Evolutionary conservation across 805 yeast species (phyloP), one percentile per base, ranked within the genome.

Genomic region (Cyberlindnera euphorbiae): DNA sequence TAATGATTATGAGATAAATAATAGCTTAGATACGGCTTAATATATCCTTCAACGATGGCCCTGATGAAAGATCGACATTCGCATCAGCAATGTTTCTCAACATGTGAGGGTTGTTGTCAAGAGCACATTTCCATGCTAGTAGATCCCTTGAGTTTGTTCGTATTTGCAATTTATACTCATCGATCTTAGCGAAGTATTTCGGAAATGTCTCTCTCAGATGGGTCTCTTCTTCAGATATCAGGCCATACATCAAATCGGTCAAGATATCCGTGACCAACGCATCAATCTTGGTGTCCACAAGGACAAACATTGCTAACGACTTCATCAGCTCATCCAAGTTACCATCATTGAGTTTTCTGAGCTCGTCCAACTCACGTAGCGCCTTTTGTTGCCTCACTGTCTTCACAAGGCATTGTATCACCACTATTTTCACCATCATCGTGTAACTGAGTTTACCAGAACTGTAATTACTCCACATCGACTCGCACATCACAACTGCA

Each of bases 361-460:
- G 25, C 2, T 13, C 14, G 8, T 33, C 26, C 3, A 44, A 16
- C 18, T 26, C 32, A 18, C 32, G 27, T 3, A 44, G 8, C 7
- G 40, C 32, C 13, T 28, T 26, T 18, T 41, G 47, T 25, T 53
- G 55, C 16, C 44, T 50, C 4, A 30, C 12, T 4, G 51, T 45
- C 36, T 46, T 53, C 9, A 46, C 33, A 14, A 53, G 28, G 3
- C 45, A 25, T 21, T 50, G 50, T 6, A 33, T 40, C 5, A 49
- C 32, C 9, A 35, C 29, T 5, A 53, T 30, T 25, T 44, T 43
- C 12, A 47, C 28, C 14, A 49, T 18, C 32, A 47, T 26, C 2
- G 27, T 33, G 12, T 33, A n/a, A 3, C 48, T 30, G 2, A 50
- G 29, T 5, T 9, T 6, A 8, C 28, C 26, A 2, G 24, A 14